phyloP scores from a whole-genome alignment of 169 alveolate genomes.

The Plasmodium coatneyi region DNA sequence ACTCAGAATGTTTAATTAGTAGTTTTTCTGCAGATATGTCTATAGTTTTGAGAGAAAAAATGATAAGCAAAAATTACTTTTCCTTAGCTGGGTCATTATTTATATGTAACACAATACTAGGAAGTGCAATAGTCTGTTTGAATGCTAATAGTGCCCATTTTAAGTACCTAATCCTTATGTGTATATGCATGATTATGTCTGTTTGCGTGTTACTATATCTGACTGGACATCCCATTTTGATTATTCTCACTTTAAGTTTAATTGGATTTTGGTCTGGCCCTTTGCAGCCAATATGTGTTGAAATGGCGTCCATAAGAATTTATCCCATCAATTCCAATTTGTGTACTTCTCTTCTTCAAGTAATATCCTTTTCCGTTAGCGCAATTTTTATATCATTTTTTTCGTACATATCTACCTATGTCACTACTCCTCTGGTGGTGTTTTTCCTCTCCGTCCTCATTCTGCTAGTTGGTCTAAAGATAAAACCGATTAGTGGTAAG shows the following conservation, averaged over 20 bases:
- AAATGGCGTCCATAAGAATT: conserved; percentile 50
- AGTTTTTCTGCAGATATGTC: conserved; percentile 65
- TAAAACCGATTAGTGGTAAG: not conserved
- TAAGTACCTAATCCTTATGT: conserved; percentile 20
- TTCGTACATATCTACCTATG: conserved; percentile 34
- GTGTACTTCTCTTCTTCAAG: conserved; percentile 51
- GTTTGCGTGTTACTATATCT: conserved; percentile 21
- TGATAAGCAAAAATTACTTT: conserved; percentile 11
- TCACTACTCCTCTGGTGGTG: not conserved
- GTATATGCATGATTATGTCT: conserved; percentile 39
- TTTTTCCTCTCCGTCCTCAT: conserved; percentile 27
- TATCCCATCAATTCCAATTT: conserved; percentile 48
- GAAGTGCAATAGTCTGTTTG: conserved; percentile 36
- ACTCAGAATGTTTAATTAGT: conserved; percentile 60
- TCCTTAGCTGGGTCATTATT: conserved; percentile 37
- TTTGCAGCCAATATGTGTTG: conserved; percentile 51
- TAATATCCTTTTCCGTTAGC: conserved; percentile 36
- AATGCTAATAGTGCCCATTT: conserved; percentile 22
- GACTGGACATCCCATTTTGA: conserved; percentile 5
- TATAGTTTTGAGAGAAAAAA: conserved; percentile 37
- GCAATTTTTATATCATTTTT: conserved; percentile 40
- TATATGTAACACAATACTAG: conserved; percentile 22
- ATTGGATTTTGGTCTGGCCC: conserved; percentile 65
- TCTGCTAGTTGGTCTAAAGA: not conserved
- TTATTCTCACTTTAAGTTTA: conserved; percentile 12